These are phyloP conservation scores for Cornus kousa DNA, from an alignment of 148 eudicot genomes.

Conservation along the genomic window DNA sequence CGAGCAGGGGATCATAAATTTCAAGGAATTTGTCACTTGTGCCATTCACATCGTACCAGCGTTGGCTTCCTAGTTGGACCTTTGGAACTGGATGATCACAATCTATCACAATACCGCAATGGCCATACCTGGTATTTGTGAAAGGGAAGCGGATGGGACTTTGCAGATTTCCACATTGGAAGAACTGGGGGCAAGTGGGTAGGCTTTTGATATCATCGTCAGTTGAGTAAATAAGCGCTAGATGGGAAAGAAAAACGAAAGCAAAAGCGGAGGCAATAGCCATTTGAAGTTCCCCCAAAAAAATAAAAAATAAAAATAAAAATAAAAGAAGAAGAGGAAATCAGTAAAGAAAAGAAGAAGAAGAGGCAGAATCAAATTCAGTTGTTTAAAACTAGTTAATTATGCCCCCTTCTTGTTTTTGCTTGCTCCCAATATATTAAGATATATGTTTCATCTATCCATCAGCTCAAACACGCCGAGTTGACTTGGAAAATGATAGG, in stretches of 20 bases:
- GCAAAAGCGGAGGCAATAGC: too few species aligned
- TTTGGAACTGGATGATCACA: slow-evolving; percentile 21
- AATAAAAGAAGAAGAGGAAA: too few species aligned
- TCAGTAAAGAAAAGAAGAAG: too few species aligned
- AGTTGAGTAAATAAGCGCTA: slow-evolving; percentile 15
- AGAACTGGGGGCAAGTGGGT: too few species aligned
- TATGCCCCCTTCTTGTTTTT: neutral
- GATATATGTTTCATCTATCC: too few species aligned
- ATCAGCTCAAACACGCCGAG: too few species aligned
- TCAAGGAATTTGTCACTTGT: too few species aligned
- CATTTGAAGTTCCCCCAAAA: neutral
- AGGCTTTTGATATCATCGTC: neutral
- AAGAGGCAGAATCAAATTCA: neutral
- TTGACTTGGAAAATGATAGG: too few species aligned
- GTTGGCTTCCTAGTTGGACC: slow-evolving; percentile 19
- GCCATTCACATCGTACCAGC: slow-evolving; percentile 6
- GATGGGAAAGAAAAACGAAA: neutral
- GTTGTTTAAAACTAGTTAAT: neutral
- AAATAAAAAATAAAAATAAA: too few species aligned
- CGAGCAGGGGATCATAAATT: too few species aligned
- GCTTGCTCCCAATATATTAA: too few species aligned
- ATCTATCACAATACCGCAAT: too few species aligned
- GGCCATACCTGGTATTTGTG: slow-evolving; percentile 14
- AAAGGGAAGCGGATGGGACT: slow-evolving; percentile 30
- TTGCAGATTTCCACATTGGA: slow-evolving; percentile 21